A percentile compares a stretch with the other conserved stretches of the same genome.
These are phyloP conservation scores for Neurospora sp. DNA, from an alignment of 495 filamentous ascomycete genomes.

Conservation along the genomic window DNA sequence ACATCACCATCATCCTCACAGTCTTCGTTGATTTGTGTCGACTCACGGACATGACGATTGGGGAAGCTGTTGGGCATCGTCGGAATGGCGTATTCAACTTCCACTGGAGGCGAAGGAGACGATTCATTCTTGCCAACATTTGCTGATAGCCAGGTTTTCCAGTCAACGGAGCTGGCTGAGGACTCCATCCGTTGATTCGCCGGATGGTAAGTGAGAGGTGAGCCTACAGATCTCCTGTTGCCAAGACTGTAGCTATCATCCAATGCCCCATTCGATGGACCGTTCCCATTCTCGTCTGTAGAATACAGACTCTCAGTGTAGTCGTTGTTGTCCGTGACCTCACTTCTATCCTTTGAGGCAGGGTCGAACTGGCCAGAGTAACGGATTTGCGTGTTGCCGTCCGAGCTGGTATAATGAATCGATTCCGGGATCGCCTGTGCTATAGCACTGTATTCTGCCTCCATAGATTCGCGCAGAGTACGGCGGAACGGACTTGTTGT, in stretches of 20 bases:
- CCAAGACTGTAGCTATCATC: neutral
- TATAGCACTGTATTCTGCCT: slow-evolving; percentile 16
- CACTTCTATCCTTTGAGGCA: slow-evolving; percentile 18
- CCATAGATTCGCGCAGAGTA: slow-evolving; percentile 35
- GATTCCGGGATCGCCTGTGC: slow-evolving; percentile 16
- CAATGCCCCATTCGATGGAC: neutral
- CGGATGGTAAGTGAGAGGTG: slow-evolving; percentile 14
- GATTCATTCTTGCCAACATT: slow-evolving; percentile 41
- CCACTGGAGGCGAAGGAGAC: slow-evolving; percentile 10
- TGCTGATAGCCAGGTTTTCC: slow-evolving; percentile 44
- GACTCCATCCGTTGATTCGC: slow-evolving; percentile 25
- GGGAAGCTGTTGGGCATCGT: slow-evolving; percentile 22
- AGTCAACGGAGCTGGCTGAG: slow-evolving; percentile 38
- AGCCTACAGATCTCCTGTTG: neutral
- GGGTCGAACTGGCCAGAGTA: slow-evolving; percentile 13
- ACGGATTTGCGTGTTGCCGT: slow-evolving; percentile 12
- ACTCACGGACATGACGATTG: slow-evolving; percentile 48
- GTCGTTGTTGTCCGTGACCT: slow-evolving; percentile 19
- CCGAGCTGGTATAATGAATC: neutral
- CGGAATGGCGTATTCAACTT: slow-evolving; percentile 29
- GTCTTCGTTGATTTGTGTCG: slow-evolving; percentile 48
- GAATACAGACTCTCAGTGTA: slow-evolving; percentile 39
- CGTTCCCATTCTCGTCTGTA: slow-evolving; percentile 13
- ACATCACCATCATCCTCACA: slow-evolving; percentile 16
- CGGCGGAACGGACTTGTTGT: slow-evolving; percentile 48